Percentiles rank a stretch among this genome's conserved stretches.
Evolutionary conservation across 805 yeast species (phyloP).

Genomic region (Lipomyces yamanashiensis): DNA sequence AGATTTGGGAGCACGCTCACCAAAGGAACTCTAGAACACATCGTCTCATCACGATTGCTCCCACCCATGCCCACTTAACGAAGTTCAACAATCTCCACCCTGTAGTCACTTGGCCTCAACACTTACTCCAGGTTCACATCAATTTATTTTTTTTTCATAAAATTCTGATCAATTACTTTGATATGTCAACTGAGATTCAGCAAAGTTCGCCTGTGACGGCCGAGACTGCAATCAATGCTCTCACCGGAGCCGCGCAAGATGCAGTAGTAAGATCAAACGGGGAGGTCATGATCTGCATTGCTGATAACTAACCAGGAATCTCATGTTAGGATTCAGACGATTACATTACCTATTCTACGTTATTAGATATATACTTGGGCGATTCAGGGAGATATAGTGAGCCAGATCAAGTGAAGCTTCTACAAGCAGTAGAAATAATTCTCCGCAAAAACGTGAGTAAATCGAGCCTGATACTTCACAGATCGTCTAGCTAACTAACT

Average conservation of each 20-base stretch:
- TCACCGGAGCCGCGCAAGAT: conserved; percentile 33
- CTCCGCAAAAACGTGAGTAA: conserved; percentile 44
- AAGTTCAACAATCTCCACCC: too few relatives aligned
- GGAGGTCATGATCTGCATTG: not conserved
- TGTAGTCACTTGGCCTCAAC: too few relatives aligned
- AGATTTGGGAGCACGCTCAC: not conserved
- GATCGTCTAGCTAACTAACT: not conserved
- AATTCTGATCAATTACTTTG: not conserved
- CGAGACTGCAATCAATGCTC: conserved; percentile 23
- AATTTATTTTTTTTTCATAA: too few relatives aligned
- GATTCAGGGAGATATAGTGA: conserved; percentile 54
- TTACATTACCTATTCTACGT: conserved; percentile 71
- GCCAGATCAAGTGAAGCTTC: conserved; percentile 57
- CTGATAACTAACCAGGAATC: not conserved
- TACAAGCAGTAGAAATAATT: conserved; percentile 53
- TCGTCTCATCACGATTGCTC: too few relatives aligned
- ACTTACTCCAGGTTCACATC: too few relatives aligned
- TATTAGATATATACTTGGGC: conserved; percentile 64
- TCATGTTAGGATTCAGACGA: conserved; percentile 54
- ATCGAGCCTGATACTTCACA: not conserved
- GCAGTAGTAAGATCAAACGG: conserved; percentile 24
- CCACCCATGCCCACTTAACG: too few relatives aligned
- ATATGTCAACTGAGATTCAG: conserved; percentile 13
- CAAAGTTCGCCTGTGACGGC: not conserved
- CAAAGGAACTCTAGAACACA: too few relatives aligned